Base-by-base conservation (phyloP, 345 rosid genomes). In the Gossypium raimondii region DNA sequence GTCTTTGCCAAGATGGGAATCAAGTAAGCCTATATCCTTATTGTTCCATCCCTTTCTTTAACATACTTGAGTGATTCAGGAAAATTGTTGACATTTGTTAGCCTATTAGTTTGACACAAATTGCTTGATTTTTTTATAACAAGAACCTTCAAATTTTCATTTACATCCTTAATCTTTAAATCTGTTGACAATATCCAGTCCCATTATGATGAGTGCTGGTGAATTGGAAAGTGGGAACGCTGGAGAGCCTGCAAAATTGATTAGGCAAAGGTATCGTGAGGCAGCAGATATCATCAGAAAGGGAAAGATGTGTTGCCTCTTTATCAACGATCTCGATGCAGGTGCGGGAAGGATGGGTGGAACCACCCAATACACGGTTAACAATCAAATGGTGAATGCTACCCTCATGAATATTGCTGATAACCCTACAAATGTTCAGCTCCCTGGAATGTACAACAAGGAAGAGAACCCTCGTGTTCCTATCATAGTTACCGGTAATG, bases 381-480 rank as follows among this genome's bases (percentile, higher is more conserved):
- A 94, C 89, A 94, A 94, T 89, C 98, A 94, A 83, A 92, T 94
- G 98, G 98, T 94, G n/a, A 94, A 94, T 44, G 98, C 98, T 59
- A 94, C 98, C 4, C 98, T 94, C 77, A 94, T 94, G 98, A 94
- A 94, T 93, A 94, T 94, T 70, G 98, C 98, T 41, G 98, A 94
- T 74, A 89, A 85, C 89, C 98, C 98, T 2, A 94, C 97, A 38
- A 82, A 59, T 69, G 97, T 94, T 45, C 98, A 94, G 84, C 98
- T 94, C 64, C 97, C 98, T 0, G 97, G 98, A 3, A 87, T 88
- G 97, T 94, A 94, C 92, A 94, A 94, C 97, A 91, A 91, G 84
- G 91, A 92, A 83, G 97, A 94, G 7, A 94, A 92, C 76, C 84
- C 97, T 10, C 89, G 97, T 67, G 98, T 94, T 47, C 98, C 98